phyloP scores from a whole-genome alignment of 768 basidiomycete species.

The Amanita subjunquillea region DNA sequence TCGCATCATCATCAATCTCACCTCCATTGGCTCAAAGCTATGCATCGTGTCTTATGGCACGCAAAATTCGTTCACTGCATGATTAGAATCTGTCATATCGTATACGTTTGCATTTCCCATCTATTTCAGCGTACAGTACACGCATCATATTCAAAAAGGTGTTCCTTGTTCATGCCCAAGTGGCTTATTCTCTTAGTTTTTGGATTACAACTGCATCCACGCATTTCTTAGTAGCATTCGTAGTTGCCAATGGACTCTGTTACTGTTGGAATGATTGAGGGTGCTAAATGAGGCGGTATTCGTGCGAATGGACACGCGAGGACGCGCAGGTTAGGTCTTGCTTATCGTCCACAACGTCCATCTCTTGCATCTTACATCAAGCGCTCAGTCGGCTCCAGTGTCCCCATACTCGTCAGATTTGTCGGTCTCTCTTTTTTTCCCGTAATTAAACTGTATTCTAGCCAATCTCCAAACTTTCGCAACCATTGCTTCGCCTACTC shows the following conservation, averaged over 20 bases:
- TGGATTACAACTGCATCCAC: not conserved
- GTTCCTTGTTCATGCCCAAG: not conserved
- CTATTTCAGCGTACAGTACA: conserved; percentile 1
- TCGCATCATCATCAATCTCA: not conserved
- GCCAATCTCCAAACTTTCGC: conserved; percentile 7
- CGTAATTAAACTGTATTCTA: conserved; percentile 1
- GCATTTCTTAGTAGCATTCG: not conserved
- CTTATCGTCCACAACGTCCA: conserved; percentile 8
- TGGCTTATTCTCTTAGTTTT: conserved; percentile 1
- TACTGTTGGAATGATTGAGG: not conserved
- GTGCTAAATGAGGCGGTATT: conserved; percentile 12
- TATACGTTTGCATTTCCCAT: not conserved
- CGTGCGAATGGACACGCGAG: conserved; percentile 11
- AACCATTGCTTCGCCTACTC: conserved; percentile 63
- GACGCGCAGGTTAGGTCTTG: conserved; percentile 5
- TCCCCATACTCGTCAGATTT: conserved; percentile 1
- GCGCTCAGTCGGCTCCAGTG: not conserved
- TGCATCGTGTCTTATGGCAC: not conserved
- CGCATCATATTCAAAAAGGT: not conserved
- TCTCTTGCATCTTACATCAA: not conserved
- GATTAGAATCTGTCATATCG: conserved; percentile 1
- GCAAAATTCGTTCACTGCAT: conserved; percentile 1
- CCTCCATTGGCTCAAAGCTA: not conserved
- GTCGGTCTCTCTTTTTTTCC: not conserved
- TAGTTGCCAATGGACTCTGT: not conserved